Evolutionary conservation across 192 early-diverging fungal species (phyloP), one percentile per base, ranked within the genome.

Genomic region (Dissophora ornata): DNA sequence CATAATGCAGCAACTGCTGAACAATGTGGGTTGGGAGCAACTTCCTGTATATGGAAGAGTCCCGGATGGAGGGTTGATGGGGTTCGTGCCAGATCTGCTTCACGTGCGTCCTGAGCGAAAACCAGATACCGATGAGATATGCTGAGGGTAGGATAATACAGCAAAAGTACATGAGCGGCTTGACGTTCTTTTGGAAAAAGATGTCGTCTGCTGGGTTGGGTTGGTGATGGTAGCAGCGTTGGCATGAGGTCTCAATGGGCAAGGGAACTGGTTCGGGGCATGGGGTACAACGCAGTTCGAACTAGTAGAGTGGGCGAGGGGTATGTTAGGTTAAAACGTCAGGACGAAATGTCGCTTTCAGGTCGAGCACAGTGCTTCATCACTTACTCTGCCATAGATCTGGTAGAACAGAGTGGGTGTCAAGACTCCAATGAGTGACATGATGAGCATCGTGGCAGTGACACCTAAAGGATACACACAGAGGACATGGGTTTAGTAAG

Each of bases 351-450:
- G 9, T 16, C 4, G 4, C 44, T 16, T 18, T n/a, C 4, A 10
- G 44, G n/a, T n/a, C n/a, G n/a, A n/a, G n/a, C n/a, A n/a, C n/a
- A n/a, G n/a, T n/a, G n/a, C n/a, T n/a, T n/a, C 44, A 6, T 16
- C 4, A 80, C 79, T 74, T 84, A 88, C 83, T 18, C 79, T 71
- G 7, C 95, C 97, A 82, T 93, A 96, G 18, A 93, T 92, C 50
- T 94, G 90, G 80, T 97, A 97, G 73, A 98, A 99, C 30, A 97
- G 67, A 7, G 97, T 97, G 4, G 97, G 97, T 2, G 94, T 92
- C 81, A 99, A 93, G 18, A 89, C 91, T 8, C 94, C 96, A 77
- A 97, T 92, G 46, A 97, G 88, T 0, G 92, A 91, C 90, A 97
- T 93, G 77, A 97, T 95, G 15, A 99, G 87, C 88, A 99, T 89